Base-by-base conservation (phyloP, 352 stramenopile genomes). In the Globisporangium iwayamae region DNA sequence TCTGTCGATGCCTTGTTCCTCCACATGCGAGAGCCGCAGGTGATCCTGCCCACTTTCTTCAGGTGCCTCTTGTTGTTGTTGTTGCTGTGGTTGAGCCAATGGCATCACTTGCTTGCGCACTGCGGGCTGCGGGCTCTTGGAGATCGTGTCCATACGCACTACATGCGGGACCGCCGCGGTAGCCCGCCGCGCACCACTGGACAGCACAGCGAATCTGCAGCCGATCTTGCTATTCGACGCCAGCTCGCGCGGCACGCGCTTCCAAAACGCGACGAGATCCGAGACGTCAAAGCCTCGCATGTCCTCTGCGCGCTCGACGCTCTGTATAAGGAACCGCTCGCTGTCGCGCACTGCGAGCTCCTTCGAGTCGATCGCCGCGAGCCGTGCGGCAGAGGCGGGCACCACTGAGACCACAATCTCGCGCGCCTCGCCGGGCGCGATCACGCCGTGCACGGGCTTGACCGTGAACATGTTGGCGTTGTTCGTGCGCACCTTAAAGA, bases 401-500 rank as follows among this genome's bases (percentile, higher is more conserved):
- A 81, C 69, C 20, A 88, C 66, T 9, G 76, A 77, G 13, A 93
- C 60, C 1, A 65, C 52, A 14, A 93, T 62, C 58, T 76, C 60
- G 34, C 63, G 47, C 28, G 74, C 74, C 3, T 57, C 60, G 20
- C 70, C 78, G 18, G 81, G 75, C n/a, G 58, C 39, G 41, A 93
- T 54, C 10, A 90, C 39, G 30, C 81, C 82, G 39, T 91, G 77
- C 38, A 85, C 78, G 8, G 85, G 85, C 55, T 78, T 83, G 48
- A 94, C 85, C 22, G 75, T 79, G 65, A 94, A 94, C 51, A 85
- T 85, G 36, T 90, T 71, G 54, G 81, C 76, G 67, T 89, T 84
- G 66, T 81, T 89, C 43, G 85, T 94, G 64, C 83, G 81, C 32
- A 94, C 70, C 50, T 90, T 89, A 65, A 90, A 92, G 11, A 91